phyloP scores from a whole-genome alignment of 257 asterid genomes.

The Petrea volubilis region DNA sequence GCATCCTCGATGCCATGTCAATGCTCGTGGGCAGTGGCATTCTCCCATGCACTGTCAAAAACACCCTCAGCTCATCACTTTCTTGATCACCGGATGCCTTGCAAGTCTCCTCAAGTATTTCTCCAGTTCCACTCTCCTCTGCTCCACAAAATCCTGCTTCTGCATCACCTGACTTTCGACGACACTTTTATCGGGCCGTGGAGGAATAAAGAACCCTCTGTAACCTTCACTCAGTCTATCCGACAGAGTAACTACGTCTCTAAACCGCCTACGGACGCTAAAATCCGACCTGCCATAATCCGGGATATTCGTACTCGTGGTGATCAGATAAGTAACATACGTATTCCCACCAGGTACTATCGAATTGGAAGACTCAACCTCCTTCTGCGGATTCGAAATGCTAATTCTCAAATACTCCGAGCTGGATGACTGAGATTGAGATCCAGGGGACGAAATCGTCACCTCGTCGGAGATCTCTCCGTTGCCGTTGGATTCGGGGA shows the following conservation, averaged over 20 bases:
- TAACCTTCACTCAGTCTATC: constrained; percentile 79
- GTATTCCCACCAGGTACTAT: constrained; percentile 86
- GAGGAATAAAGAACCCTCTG: constrained; percentile 83
- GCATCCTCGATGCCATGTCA: constrained; percentile 84
- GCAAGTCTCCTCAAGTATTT: constrained; percentile 82
- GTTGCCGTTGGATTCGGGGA: constrained; percentile 44
- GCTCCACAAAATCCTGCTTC: constrained; percentile 96
- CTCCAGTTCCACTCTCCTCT: constrained; percentile 88
- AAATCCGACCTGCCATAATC: constrained; percentile 72
- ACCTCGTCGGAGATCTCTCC: constrained; percentile 40
- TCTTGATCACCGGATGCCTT: constrained; percentile 69
- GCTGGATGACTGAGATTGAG: constrained; percentile 44
- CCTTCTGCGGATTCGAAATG: constrained; percentile 89
- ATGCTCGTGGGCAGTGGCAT: constrained; percentile 71
- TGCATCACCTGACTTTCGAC: constrained; percentile 98
- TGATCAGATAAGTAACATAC: constrained; percentile 69
- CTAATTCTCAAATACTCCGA: constrained; percentile 62
- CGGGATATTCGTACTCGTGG: constrained; percentile 63
- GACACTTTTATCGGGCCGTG: constrained; percentile 92
- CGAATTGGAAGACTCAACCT: constrained; percentile 68
- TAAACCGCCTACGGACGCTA: constrained; percentile 78
- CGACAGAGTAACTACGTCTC: constrained; percentile 79
- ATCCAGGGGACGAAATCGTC: constrained; percentile 33
- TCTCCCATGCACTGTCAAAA: constrained; percentile 82
- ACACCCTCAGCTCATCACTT: constrained; percentile 91